Evolutionary conservation across 768 basidiomycete species (phyloP).

Genomic region (Dioszegia crocea): DNA sequence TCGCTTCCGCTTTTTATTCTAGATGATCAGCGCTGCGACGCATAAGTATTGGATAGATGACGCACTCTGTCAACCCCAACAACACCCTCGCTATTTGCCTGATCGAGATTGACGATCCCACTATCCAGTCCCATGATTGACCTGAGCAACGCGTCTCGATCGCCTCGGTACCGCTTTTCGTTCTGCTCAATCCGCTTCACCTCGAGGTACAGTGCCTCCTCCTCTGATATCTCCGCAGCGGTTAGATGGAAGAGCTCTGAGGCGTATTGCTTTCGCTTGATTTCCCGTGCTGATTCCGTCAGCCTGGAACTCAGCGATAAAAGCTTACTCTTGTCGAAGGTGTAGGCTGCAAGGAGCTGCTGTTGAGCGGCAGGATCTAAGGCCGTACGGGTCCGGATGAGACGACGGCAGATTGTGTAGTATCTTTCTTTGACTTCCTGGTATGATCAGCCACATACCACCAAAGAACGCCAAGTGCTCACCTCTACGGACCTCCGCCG

Average conservation of each 20-base stretch:
- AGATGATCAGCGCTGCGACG: neutral
- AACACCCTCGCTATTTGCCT: conserved; percentile 25
- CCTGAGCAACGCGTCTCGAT: conserved; percentile 79
- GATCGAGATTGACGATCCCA: conserved; percentile 64
- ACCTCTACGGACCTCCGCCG: conserved; percentile 66
- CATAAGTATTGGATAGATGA: neutral
- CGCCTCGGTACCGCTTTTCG: conserved; percentile 78
- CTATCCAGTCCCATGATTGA: conserved; percentile 81
- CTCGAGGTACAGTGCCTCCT: conserved; percentile 89
- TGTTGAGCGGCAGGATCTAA: conserved; percentile 73
- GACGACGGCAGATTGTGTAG: conserved; percentile 81
- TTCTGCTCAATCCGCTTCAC: conserved; percentile 92
- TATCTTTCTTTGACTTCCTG: conserved; percentile 93
- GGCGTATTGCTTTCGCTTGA: conserved; percentile 81
- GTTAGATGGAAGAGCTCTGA: conserved; percentile 82
- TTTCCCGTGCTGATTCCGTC: conserved; percentile 67
- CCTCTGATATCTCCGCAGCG: conserved; percentile 82
- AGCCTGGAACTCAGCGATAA: neutral
- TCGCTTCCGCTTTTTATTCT: conserved; percentile 47
- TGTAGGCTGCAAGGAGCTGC: conserved; percentile 64
- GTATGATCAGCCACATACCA: conserved; percentile 3
- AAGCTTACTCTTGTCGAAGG: conserved; percentile 78
- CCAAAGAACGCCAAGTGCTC: conserved; percentile 16
- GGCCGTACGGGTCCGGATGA: conserved; percentile 80
- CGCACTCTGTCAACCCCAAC: conserved; percentile 44